phyloP scores from a whole-genome alignment of 1,139 yeast genomes.

The Candida sp. region DNA sequence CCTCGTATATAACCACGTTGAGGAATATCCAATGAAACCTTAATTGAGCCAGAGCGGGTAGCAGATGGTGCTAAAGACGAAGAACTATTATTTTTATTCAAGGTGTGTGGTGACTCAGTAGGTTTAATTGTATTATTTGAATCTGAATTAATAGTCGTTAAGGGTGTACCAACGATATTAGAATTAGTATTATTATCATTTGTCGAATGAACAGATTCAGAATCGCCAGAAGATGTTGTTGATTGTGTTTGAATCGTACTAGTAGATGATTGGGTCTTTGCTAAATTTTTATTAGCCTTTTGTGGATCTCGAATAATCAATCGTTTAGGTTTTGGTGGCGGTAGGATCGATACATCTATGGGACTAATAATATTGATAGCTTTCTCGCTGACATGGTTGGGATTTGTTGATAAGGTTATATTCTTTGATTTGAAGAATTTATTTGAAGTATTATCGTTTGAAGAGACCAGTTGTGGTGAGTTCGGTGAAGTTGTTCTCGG shows the following conservation, averaged over 20 bases:
- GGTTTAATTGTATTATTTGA: conserved; percentile 1
- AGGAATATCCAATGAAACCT: conserved; percentile 57
- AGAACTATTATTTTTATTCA: conserved; percentile 1
- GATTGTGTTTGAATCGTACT: conserved; percentile 47
- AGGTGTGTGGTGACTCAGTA: background rate
- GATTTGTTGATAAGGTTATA: conserved; percentile 20
- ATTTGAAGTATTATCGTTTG: conserved; percentile 5
- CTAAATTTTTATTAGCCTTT: conserved; percentile 19
- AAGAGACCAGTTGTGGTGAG: conserved; percentile 3
- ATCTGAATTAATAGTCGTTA: conserved; percentile 3
- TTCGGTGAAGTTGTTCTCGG: conserved; percentile 8
- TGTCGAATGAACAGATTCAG: conserved; percentile 18
- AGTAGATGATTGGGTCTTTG: conserved; percentile 49
- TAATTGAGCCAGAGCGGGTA: conserved; percentile 25
- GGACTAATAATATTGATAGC: conserved; percentile 65
- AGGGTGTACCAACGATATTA: background rate
- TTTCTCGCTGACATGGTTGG: conserved; percentile 48
- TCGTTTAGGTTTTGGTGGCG: conserved; percentile 65
- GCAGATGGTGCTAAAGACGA: background rate
- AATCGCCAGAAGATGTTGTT: conserved; percentile 35
- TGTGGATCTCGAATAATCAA: conserved; percentile 55
- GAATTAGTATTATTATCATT: conserved; percentile 1
- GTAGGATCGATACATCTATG: conserved; percentile 64
- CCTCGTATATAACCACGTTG: conserved; percentile 76
- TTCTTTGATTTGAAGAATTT: conserved; percentile 20